Evolutionary conservation across 352 stramenopile genomes (phyloP), one percentile per base, ranked within the genome.

Genomic region (Globisporangium apiculatum): DNA sequence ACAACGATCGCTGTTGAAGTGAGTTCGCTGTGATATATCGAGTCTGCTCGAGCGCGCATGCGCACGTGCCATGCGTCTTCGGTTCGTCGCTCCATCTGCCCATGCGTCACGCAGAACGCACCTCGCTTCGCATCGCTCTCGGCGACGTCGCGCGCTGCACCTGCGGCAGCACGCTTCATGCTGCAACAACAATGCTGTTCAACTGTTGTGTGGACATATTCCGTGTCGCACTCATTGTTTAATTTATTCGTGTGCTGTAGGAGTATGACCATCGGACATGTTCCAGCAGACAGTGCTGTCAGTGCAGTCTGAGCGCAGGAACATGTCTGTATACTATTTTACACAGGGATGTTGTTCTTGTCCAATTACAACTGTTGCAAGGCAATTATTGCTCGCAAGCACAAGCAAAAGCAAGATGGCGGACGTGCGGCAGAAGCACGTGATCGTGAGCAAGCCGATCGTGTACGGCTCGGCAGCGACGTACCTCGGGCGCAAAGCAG

Each of bases 401-500:
- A 31, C 24, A 42, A 42, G 9, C 38, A 12, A 1, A 11, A 42
- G 38, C 38, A n/a, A 11, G 9, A 94, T 94, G 84, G 79, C 82
- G 55, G 75, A 94, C 51, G 67, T 64, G 62, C 69, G 83, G 15
- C 83, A 89, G 68, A 86, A 86, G 73, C 76, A 80, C 65, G 77
- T 94, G 57, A 69, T 91, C 51, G 87, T 96, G 43, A 92, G 79
- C 68, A 90, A 97, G 59, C 91, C 95, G n/a, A 96, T 98, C 71
- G 76, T 97, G 15, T 98, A 98, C 76, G 94, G 94, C 31, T 98
- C 90, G 2, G 81, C 98, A 46, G 94, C 94, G 31, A 97, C 92
- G 68, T 97, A 95, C 62, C 66, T 98, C 7, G 91, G 92, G 0
- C 87, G 89, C 54, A 96, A 97, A 58, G 86, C 87, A 0, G 92